Evolutionary conservation across 768 basidiomycete genomes (phyloP).

Genomic region (Lepiota brunneoincarnata): DNA sequence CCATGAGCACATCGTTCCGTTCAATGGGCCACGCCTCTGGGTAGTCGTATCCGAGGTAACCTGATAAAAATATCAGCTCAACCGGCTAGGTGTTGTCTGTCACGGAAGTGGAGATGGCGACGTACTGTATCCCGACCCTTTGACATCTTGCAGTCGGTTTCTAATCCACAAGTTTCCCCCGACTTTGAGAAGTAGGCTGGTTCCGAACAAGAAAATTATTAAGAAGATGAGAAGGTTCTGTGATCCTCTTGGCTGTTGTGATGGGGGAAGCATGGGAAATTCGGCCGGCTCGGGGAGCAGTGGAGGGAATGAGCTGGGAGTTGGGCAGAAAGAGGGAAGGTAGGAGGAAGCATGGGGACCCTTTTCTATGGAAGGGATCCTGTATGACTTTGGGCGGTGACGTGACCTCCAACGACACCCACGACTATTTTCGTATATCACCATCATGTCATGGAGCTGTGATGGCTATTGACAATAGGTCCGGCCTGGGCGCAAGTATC

Average conservation of each 20-base stretch:
- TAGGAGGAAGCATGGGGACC: neutral
- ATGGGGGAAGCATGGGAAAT: neutral
- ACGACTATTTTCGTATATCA: too few relatives aligned
- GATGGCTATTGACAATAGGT: too few relatives aligned
- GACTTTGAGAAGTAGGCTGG: conserved; percentile 1
- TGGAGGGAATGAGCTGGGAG: neutral
- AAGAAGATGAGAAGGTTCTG: neutral
- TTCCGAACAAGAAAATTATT: conserved; percentile 2
- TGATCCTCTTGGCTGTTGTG: neutral
- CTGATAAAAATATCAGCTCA: conserved; percentile 16
- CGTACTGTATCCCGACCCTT: conserved; percentile 1
- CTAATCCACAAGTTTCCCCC: conserved; percentile 6
- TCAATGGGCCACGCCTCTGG: conserved; percentile 30
- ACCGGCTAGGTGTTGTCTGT: too few relatives aligned
- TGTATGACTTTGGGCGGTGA: neutral
- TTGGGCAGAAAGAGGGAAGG: neutral
- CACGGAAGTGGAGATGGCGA: too few relatives aligned
- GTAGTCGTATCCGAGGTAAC: conserved; percentile 28
- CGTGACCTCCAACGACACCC: too few relatives aligned
- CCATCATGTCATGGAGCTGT: too few relatives aligned
- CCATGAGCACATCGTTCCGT: conserved; percentile 26
- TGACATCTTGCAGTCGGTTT: neutral
- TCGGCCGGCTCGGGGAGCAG: too few relatives aligned
- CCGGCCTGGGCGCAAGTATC: too few relatives aligned
- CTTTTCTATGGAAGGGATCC: neutral